These are phyloP conservation scores for Dunaliella primolecta DNA, from an alignment of 139 green algal species.

Conservation along the genomic window DNA sequence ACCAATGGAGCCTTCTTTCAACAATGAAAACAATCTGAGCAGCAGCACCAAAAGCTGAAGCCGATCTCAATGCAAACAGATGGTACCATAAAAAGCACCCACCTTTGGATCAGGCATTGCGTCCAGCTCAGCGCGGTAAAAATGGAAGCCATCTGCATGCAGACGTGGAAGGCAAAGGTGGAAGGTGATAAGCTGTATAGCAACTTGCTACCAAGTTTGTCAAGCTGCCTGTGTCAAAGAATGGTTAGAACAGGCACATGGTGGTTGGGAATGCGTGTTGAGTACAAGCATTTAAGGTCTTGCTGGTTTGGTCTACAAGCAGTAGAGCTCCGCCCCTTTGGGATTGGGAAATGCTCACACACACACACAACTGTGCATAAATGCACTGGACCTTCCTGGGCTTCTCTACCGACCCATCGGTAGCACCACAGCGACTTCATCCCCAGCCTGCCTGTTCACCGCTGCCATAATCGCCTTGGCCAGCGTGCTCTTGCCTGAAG, in stretches of 20 bases:
- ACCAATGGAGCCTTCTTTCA: too few species aligned
- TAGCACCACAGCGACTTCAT: slow-evolving; percentile 19
- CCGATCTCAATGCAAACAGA: too few species aligned
- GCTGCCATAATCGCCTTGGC: slow-evolving; percentile 42
- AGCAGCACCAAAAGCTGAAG: too few species aligned
- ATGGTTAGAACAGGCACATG: too few species aligned
- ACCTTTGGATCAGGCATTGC: slow-evolving; percentile 63
- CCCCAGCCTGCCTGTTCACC: slow-evolving; percentile 41
- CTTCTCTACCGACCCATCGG: slow-evolving; percentile 23
- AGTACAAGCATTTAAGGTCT: background rate
- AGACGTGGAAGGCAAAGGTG: background rate
- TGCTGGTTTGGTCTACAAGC: background rate
- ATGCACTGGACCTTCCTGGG: background rate
- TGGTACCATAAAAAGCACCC: too few species aligned
- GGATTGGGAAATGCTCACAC: background rate
- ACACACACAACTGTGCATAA: background rate
- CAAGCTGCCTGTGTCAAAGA: background rate
- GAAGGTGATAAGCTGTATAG: too few species aligned
- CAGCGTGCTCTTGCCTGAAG: slow-evolving; percentile 71
- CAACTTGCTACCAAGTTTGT: too few species aligned
- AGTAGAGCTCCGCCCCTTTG: background rate
- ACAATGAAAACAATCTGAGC: too few species aligned
- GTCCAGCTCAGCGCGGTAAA: slow-evolving; percentile 75
- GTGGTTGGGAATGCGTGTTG: too few species aligned
- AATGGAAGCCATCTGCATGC: slow-evolving; percentile 88